Percentiles rank a stretch among this genome's conserved stretches.
Conservation (phyloP, 1,284 basidiomycete genomes). For the Ganoderma leucocontextum region DNA sequence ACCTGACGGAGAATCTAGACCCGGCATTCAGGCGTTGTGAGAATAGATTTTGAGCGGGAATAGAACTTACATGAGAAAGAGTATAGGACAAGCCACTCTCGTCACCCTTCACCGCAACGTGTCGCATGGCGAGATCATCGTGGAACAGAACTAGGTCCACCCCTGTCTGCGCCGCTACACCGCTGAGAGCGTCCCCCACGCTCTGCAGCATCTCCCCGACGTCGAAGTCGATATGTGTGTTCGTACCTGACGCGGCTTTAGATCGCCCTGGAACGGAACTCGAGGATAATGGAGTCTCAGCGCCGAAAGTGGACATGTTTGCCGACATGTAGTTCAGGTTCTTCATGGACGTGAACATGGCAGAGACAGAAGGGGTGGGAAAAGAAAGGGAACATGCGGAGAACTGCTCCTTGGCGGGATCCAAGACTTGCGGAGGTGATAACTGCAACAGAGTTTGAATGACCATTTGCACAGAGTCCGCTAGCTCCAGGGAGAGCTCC, state of each 20-base stretch:
- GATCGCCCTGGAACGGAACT: constrained; percentile 18
- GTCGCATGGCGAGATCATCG: constrained; percentile 84
- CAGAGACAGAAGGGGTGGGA: constrained; percentile 87
- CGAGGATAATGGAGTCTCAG: constrained; percentile 28
- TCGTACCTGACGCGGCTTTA: constrained; percentile 21
- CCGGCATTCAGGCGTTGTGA: constrained; percentile 19
- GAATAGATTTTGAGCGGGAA: constrained; percentile 28
- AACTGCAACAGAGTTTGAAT: constrained; percentile 90
- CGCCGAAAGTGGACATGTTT: constrained; percentile 59
- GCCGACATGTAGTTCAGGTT: constrained; percentile 91
- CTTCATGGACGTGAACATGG: constrained; percentile 89
- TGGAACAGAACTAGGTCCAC: constrained; percentile 92
- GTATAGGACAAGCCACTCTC: constrained; percentile 85
- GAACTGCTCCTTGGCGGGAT: constrained; percentile 91
- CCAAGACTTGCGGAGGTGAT: constrained; percentile 88
- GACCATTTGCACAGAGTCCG: constrained; percentile 87
- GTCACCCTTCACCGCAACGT: constrained; percentile 85
- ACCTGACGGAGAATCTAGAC: constrained; percentile 86
- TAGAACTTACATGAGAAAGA: constrained; percentile 78
- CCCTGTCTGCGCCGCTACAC: constrained; percentile 81
- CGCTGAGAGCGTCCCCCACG: constrained; percentile 86
- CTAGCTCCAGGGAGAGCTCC: constrained; percentile 82
- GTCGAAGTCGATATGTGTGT: constrained; percentile 58
- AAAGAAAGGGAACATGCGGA: constrained; percentile 86
- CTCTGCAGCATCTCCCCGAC: constrained; percentile 78